These are phyloP conservation scores for Botrytis deweyae DNA, from an alignment of 2,329 filamentous ascomycete species.

Conservation along the genomic window DNA sequence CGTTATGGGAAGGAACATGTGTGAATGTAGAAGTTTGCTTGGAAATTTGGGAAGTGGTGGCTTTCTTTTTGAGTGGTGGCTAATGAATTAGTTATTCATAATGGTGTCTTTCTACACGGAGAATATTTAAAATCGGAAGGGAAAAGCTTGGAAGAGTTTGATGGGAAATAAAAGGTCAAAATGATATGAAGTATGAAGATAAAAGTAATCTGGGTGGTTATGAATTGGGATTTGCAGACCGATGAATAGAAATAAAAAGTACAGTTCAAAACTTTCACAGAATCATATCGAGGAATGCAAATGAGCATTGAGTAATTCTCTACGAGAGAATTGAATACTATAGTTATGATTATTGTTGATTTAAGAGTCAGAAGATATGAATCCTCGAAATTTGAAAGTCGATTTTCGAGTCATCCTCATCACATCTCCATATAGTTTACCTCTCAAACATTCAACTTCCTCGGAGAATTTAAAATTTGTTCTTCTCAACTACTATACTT, in stretches of 20 bases:
- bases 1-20: not conserved
- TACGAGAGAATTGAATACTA: not conserved
- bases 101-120: too few relatives aligned
- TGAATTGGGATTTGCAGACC: not conserved
- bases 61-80: too few relatives aligned
- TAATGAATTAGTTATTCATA: too few relatives aligned
- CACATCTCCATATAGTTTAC: not conserved
- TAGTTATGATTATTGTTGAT: fast-evolving
- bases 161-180: fast-evolving
- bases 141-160: not conserved
- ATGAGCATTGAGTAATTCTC: not conserved
- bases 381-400: not conserved
- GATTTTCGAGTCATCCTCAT: too few relatives aligned
- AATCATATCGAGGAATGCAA: not conserved
- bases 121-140: not conserved
- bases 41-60: not conserved
- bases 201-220: not conserved
- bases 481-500: not conserved
- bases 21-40: not conserved
- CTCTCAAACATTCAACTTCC: not conserved
- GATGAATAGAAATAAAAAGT: not conserved
- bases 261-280: not conserved
- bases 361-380: not conserved
- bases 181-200: not conserved
- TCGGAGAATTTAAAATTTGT: not conserved